A percentile compares a stretch with the other conserved stretches of the same genome.
Conservation (phyloP, 2,329 filamentous ascomycete species). For the Alternaria atra region DNA sequence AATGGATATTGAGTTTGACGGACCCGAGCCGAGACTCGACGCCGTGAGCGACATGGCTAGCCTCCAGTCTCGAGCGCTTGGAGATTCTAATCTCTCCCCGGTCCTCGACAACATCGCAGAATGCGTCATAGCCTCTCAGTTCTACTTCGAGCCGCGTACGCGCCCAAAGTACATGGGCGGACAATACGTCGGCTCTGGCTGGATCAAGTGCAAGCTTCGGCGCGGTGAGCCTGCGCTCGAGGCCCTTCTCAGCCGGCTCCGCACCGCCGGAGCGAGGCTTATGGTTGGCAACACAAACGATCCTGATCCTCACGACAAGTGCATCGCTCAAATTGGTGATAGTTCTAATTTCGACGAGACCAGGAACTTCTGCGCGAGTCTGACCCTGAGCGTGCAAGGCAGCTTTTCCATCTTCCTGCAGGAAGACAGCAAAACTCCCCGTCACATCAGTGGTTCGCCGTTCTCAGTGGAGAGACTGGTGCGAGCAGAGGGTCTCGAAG, state of each 20-base stretch:
- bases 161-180: not conserved
- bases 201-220: not conserved
- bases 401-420: not conserved
- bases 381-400: not conserved
- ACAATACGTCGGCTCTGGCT: slow-evolving; percentile 1
- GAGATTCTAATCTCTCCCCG: not conserved
- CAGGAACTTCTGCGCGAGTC: no score
- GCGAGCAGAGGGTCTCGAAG: not conserved
- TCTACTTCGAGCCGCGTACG: not conserved
- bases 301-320: not conserved
- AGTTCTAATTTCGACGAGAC: no score
- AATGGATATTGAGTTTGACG: no score
- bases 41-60: slow-evolving; percentile 1
- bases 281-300: not conserved
- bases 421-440: not conserved
- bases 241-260: not conserved
- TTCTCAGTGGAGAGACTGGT: not conserved
- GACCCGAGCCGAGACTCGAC: not conserved
- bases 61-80: not conserved
- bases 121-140: not conserved
- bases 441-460: not conserved
- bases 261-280: not conserved
- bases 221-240: not conserved
- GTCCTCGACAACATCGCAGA: not conserved
- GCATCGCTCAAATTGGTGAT: not conserved